Base-by-base conservation (phyloP, 2,329 filamentous ascomycete species). In the Pseudocercospora eumusae region DNA sequence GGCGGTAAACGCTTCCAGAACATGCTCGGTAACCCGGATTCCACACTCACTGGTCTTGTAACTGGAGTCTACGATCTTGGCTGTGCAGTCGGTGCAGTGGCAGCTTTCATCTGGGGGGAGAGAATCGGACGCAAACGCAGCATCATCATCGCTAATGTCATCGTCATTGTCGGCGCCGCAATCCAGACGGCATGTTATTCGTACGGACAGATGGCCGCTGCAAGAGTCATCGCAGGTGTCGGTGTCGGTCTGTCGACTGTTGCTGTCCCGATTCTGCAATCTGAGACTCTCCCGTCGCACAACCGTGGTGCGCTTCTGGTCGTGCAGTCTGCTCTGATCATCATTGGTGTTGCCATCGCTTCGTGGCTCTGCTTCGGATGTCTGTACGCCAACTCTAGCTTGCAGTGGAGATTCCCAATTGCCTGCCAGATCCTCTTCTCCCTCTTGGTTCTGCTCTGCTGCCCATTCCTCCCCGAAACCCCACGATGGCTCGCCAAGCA, bases 391-490 rank as follows among this genome's bases (percentile, higher is more conserved):
- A 60, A 71, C 55, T 68, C 47, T 54, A 65, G 62, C 45, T 58
- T 71, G 31, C 69, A 72, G 63, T 72, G 69, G 70, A 65, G 69
- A n/a, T 71, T 71, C 54, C 69, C 69, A 9, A 71, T 72, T 31
- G 69, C 70, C 13, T 71, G 68, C 31, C 70, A 72, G 62, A 70
- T 71, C 47, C 52, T 72, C 13, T 72, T 72, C 66, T 72, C 70
- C 1, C 33, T 65, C n/a, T 62, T 71, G 21, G 69, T 71, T 13
- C 68, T 72, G 18, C 53, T 55, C 44, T 69, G 64, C 64, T 71
- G 69, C 44, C 69, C 68, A 6, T 72, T 72, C 61, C 56, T 72
- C n/a, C 64, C 63, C 15, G 70, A 72, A 44, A 70, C 69, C 10
- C 70, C 70, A 7, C 56, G 70, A 42, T 71, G 73, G 72, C 63